phyloP scores from a whole-genome alignment of 163 green algal genomes.

The Coccomyxa subellipsoidea region DNA sequence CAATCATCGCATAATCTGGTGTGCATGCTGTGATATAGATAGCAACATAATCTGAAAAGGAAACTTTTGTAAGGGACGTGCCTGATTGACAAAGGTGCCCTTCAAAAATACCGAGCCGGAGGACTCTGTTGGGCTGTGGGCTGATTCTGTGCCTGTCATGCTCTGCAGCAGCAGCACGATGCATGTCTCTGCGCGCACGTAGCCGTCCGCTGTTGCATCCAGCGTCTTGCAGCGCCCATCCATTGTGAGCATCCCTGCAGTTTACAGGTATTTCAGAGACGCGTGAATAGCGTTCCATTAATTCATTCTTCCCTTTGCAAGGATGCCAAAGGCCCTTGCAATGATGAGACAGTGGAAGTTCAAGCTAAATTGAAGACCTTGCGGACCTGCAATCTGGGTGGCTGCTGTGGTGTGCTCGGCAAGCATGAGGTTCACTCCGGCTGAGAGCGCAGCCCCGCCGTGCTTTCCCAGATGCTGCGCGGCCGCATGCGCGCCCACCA shows the following conservation, averaged over 20 bases:
- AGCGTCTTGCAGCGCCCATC: constrained; percentile 63
- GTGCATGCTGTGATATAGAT: neutral
- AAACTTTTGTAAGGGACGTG: neutral
- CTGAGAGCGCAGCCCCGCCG: constrained; percentile 32
- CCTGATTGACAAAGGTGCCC: constrained; percentile 51
- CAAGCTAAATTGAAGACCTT: no score
- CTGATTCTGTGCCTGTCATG: neutral
- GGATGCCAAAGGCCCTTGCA: neutral
- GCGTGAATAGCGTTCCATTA: neutral
- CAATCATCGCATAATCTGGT: no score
- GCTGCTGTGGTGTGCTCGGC: constrained; percentile 50
- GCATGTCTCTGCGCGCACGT: constrained; percentile 55
- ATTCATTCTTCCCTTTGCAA: neutral
- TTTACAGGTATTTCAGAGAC: neutral
- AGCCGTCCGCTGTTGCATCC: constrained; percentile 54
- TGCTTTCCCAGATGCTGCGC: neutral
- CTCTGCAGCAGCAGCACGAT: constrained; percentile 20
- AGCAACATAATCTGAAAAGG: neutral
- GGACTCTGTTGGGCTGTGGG: neutral
- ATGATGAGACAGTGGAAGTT: no score
- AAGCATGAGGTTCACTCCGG: constrained; percentile 67
- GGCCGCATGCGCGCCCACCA: constrained; percentile 63
- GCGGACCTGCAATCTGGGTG: constrained; percentile 17
- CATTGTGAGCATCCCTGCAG: constrained; percentile 54
- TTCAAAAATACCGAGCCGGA: constrained; percentile 12